Evolutionary conservation across 1,284 basidiomycete species (phyloP).

Genomic region (Ceratobasidium sp.): DNA sequence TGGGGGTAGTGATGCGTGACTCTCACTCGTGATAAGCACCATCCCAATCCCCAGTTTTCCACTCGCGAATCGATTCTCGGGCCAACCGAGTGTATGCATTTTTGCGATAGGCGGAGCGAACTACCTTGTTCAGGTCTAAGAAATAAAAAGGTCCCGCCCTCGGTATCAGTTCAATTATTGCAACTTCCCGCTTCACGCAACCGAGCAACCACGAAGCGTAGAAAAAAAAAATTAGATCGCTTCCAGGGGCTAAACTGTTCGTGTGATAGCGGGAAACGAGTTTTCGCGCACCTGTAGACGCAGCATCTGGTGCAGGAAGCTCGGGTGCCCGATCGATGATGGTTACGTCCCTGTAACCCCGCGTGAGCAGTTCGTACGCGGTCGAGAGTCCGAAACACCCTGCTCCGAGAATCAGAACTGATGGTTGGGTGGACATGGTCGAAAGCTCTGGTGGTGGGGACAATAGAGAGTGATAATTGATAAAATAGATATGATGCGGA

Average conservation of each 20-base stretch:
- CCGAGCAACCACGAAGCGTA: slow-evolving; percentile 20
- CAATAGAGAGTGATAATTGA: background rate
- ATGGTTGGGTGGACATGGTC: slow-evolving; percentile 6
- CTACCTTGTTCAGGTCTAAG: slow-evolving; percentile 83
- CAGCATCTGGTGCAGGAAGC: slow-evolving; percentile 82
- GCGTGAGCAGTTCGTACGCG: slow-evolving; percentile 77
- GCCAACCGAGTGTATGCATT: slow-evolving; percentile 79
- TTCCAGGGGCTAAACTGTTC: slow-evolving; percentile 21
- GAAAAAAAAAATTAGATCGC: slow-evolving; percentile 8
- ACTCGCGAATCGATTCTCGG: slow-evolving; percentile 75
- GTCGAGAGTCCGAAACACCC: slow-evolving; percentile 90
- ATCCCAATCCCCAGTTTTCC: slow-evolving; percentile 78
- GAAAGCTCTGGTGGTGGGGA: background rate
- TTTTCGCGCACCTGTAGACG: slow-evolving; percentile 65
- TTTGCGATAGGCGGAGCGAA: slow-evolving; percentile 70
- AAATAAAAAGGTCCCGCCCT: background rate
- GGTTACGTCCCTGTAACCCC: slow-evolving; percentile 75
- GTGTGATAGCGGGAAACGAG: slow-evolving; percentile 1
- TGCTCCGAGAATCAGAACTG: slow-evolving; percentile 81
- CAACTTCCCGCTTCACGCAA: background rate
- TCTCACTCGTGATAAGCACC: slow-evolving; percentile 84
- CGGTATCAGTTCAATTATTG: slow-evolving; percentile 7
- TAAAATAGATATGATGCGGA: background rate
- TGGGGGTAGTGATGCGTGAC: slow-evolving; percentile 13
- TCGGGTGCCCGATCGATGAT: slow-evolving; percentile 75